Evolutionary conservation across 345 rosid species (phyloP).

Genomic region (Cardamine chenopodiifolia): DNA sequence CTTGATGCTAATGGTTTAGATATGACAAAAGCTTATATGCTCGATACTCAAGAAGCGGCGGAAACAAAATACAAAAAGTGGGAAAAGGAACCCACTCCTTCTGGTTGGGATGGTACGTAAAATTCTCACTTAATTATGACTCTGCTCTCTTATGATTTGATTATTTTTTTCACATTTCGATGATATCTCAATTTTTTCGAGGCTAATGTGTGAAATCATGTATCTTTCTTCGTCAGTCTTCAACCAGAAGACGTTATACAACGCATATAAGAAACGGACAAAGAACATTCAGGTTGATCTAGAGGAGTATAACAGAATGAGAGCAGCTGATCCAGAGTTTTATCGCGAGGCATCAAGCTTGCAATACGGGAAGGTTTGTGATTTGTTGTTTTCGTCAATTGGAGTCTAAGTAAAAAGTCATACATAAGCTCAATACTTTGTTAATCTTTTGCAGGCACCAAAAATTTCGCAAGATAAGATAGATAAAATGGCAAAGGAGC

Average conservation of each 20-base stretch:
- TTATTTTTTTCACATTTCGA: neutral
- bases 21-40: conserved; percentile 75
- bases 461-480: conserved; percentile 75
- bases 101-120: conserved; percentile 92
- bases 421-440: neutral
- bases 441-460: conserved; percentile 62
- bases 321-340: conserved; percentile 98
- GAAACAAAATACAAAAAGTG: conserved; percentile 92
- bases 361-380: conserved; percentile 83
- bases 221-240: conserved; percentile 55
- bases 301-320: conserved; percentile 90
- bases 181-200: neutral
- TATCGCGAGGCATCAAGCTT: conserved; percentile 95
- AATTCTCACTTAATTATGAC: neutral
- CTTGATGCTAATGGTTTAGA: conserved; percentile 94
- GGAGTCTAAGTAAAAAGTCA: neutral
- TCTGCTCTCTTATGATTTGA: neutral
- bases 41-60: conserved; percentile 90
- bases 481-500: conserved; percentile 87
- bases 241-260: conserved; percentile 85
- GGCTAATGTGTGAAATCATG: conserved; percentile 20
- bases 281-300: conserved; percentile 72
- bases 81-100: conserved; percentile 95
- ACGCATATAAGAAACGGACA: conserved; percentile 86
- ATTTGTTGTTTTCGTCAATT: neutral